Conservation (phyloP, 257 asterid species). For the Pogostemon cablin region DNA sequence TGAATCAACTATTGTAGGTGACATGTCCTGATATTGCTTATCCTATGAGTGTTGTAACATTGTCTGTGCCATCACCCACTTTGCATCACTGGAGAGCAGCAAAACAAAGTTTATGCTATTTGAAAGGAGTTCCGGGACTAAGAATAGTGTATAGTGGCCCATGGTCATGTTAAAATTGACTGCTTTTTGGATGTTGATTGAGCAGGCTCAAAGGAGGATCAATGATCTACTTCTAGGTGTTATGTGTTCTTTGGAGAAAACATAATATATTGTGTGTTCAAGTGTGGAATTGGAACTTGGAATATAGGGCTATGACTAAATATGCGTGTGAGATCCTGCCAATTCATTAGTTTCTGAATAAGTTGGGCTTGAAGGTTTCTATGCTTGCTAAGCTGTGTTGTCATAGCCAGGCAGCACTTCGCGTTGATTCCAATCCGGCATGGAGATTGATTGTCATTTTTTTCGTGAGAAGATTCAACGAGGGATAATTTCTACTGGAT, state of each 20-base stretch:
- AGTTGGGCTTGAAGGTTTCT: not conserved
- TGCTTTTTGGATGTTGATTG: not conserved
- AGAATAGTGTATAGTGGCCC: not conserved
- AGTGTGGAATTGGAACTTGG: constrained; percentile 10
- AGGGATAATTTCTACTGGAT: not conserved
- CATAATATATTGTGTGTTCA: not conserved
- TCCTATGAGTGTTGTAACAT: not conserved
- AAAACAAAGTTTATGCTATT: constrained; percentile 2
- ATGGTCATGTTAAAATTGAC: not conserved
- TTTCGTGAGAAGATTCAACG: not conserved
- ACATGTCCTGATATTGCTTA: not conserved
- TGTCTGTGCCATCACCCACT: constrained; percentile 1
- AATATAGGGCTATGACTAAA: constrained; percentile 13
- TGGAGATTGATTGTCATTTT: not conserved
- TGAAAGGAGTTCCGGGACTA: not conserved
- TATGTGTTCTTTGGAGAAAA: constrained; percentile 4
- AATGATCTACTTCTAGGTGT: not conserved
- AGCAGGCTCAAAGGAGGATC: not conserved
- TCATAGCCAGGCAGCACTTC: not conserved
- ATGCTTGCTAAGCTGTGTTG: not conserved
- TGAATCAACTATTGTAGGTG: no score
- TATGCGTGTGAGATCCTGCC: not conserved
- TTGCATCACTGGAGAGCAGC: constrained; percentile 1
- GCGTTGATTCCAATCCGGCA: not conserved
- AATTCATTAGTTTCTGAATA: not conserved